phyloP scores from a whole-genome alignment of 208 protist species.

The Leishmania tropica region DNA sequence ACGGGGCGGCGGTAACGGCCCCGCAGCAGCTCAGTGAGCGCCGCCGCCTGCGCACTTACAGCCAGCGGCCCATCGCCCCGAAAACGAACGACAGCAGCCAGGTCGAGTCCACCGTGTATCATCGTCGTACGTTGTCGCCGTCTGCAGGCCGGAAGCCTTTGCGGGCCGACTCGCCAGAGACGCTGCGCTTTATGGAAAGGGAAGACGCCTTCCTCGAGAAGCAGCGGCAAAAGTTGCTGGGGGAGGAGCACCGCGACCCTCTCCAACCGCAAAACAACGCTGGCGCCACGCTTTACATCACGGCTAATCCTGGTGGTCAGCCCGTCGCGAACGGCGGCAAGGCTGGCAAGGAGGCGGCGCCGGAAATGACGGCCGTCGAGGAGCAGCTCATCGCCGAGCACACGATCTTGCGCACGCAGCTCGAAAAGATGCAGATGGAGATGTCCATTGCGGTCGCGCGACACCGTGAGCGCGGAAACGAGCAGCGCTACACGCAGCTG shows the following conservation, averaged over 20 bases:
- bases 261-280: not conserved
- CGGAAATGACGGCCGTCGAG: constrained; percentile 31
- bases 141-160: constrained; percentile 11
- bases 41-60: constrained; percentile 40
- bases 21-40: constrained; percentile 3
- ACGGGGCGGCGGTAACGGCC: not conserved
- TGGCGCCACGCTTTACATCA: constrained; percentile 6
- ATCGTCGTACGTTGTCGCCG: constrained; percentile 7
- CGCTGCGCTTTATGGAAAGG: constrained; percentile 32
- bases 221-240: constrained; percentile 12
- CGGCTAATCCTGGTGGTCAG: not conserved
- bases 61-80: constrained; percentile 18
- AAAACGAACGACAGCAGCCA: constrained; percentile 34
- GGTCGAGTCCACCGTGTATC: constrained; percentile 38
- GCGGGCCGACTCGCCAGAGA: constrained; percentile 30
- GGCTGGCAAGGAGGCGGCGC: not conserved
- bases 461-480: constrained; percentile 41
- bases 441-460: constrained; percentile 19
- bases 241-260: constrained; percentile 22
- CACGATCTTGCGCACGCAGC: constrained; percentile 37
- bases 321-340: not conserved
- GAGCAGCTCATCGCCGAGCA: constrained; percentile 43
- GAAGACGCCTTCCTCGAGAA: constrained; percentile 36
- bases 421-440: constrained; percentile 59
- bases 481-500: constrained; percentile 50